Evolutionary conservation across 2,329 filamentous ascomycete genomes (phyloP).

Genomic region (Aspergillus quadrilineatus): DNA sequence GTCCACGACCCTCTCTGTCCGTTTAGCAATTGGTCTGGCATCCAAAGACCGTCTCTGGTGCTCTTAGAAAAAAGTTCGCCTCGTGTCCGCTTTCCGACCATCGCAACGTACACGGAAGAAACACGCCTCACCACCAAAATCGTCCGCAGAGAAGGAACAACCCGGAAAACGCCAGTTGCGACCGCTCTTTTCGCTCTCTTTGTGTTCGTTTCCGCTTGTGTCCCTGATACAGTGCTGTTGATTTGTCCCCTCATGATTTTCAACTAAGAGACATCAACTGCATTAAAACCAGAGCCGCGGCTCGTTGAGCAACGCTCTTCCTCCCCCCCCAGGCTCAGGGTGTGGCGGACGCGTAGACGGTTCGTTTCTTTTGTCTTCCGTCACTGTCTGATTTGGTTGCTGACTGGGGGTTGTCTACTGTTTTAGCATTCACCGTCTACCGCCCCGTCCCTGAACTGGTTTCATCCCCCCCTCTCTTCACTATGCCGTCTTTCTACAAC

Average conservation of each 20-base stretch:
- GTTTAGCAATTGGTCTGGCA: constrained; percentile 11
- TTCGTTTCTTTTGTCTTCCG: constrained; percentile 28
- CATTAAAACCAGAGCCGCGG: constrained; percentile 37
- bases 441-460: constrained; percentile 37
- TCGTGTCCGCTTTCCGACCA: constrained; percentile 11
- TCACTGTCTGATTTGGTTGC: constrained; percentile 13
- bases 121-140: constrained; percentile 11
- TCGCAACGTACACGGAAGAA: constrained; percentile 5
- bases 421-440: constrained; percentile 35
- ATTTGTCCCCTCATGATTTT: constrained; percentile 39
- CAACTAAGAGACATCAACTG: constrained; percentile 37
- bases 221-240: constrained; percentile 22
- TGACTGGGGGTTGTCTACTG: constrained; percentile 22
- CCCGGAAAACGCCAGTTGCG: constrained; percentile 19
- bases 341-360: constrained; percentile 44
- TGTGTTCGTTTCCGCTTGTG: constrained; percentile 17
- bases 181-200: constrained; percentile 29
- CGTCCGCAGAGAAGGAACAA: constrained; percentile 18
- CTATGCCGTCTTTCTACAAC: constrained; percentile 46
- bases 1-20: constrained; percentile 15
- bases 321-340: constrained; percentile 37
- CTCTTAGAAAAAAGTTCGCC: constrained; percentile 3
- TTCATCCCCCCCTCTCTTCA: constrained; percentile 18
- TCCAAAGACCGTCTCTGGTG: constrained; percentile 11
- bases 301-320: constrained; percentile 42